Percentiles rank a stretch among this genome's conserved stretches.
phyloP scores from a whole-genome alignment of 495 filamentous ascomycete genomes.

The Aspergillus panamensis region DNA sequence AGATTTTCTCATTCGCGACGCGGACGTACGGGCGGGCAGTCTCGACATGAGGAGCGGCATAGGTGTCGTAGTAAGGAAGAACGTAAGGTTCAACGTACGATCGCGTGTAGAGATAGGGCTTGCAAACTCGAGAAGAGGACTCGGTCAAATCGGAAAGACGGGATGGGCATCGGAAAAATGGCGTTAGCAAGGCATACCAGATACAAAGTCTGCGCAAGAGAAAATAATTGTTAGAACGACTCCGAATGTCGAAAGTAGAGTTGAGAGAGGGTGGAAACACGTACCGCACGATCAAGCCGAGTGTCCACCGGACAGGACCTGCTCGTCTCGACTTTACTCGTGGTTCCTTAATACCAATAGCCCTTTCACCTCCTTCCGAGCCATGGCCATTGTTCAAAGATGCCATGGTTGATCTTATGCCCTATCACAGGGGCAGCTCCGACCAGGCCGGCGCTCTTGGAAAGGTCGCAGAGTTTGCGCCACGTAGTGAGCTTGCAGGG shows the following conservation, averaged over 20 bases:
- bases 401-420: constrained; percentile 21
- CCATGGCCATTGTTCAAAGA: constrained; percentile 31
- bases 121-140: constrained; percentile 75
- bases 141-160: constrained; percentile 61
- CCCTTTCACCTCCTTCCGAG: constrained; percentile 22
- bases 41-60: constrained; percentile 80
- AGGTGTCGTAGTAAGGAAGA: constrained; percentile 80
- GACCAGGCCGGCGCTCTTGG: constrained; percentile 11
- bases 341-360: constrained; percentile 11
- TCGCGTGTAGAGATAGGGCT: constrained; percentile 70
- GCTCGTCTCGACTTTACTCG: constrained; percentile 26
- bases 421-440: constrained; percentile 4
- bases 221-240: not conserved
- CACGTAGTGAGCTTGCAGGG: not conserved
- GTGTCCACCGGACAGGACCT: constrained; percentile 44
- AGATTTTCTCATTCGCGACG: constrained; percentile 60
- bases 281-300: constrained; percentile 63
- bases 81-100: constrained; percentile 70
- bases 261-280: constrained; percentile 2
- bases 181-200: constrained; percentile 81
- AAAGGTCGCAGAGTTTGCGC: constrained; percentile 6
- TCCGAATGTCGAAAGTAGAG: not conserved
- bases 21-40: constrained; percentile 69
- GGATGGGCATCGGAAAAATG: constrained; percentile 79
- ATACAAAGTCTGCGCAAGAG: constrained; percentile 58